Conservation (phyloP, 2,329 filamentous ascomycete species). For the Trichoderma sp. region DNA sequence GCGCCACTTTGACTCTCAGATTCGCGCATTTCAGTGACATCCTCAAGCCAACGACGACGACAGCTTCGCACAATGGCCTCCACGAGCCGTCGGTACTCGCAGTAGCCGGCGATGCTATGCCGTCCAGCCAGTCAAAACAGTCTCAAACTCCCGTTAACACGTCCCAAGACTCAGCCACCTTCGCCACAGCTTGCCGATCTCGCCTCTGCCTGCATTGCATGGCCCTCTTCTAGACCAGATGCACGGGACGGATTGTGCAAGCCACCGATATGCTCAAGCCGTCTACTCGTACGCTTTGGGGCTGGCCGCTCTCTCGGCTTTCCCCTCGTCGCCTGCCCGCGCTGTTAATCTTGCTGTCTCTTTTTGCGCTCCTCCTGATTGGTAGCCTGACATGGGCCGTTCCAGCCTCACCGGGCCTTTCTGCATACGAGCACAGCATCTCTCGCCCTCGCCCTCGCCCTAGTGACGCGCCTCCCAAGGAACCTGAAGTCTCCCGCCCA, state of each 20-base stretch:
- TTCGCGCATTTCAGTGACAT: not conserved
- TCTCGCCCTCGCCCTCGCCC: conserved; percentile 47
- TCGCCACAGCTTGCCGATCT: not conserved
- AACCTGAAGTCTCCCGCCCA: conserved; percentile 51
- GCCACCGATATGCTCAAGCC: conserved; percentile 30
- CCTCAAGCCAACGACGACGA: not conserved
- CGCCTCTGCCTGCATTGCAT: not conserved
- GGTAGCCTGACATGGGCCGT: conserved; percentile 49
- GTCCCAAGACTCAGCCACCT: not conserved
- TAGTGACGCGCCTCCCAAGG: conserved; percentile 43
- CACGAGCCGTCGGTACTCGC: not conserved
- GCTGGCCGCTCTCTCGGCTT: conserved; percentile 49
- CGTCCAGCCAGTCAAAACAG: too few relatives aligned
- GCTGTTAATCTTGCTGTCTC: conserved; percentile 48
- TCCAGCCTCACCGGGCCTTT: conserved; percentile 48
- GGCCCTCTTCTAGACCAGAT: not conserved
- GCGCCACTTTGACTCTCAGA: not conserved
- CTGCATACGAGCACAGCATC: conserved; percentile 48
- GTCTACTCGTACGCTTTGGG: conserved; percentile 36
- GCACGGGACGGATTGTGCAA: not conserved
- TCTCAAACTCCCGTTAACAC: not conserved
- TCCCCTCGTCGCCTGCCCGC: conserved; percentile 51
- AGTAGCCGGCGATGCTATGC: not conserved
- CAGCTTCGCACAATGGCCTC: not conserved
- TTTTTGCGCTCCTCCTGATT: conserved; percentile 55